These are phyloP conservation scores for Coriolopsis trogii DNA, from an alignment of 1,284 basidiomycete genomes.

Conservation along the genomic window DNA sequence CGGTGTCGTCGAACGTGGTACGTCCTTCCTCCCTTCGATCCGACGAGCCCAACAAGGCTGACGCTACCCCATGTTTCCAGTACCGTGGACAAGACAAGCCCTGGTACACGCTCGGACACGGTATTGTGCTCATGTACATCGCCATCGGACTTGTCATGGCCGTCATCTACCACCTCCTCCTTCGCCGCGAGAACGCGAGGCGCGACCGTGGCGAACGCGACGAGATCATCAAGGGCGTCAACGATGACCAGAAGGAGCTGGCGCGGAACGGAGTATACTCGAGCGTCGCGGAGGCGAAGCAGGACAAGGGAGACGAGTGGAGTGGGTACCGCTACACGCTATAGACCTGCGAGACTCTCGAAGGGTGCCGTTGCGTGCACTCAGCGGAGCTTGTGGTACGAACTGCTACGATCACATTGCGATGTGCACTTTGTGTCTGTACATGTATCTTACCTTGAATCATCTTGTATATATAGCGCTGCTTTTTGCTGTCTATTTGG, in stretches of 20 bases:
- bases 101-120: constrained; percentile 54
- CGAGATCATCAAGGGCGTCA: constrained; percentile 45
- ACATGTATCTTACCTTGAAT: no score
- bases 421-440: no score
- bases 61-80: constrained; percentile 1
- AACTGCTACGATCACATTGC: no score
- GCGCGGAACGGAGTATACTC: constrained; percentile 36
- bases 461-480: no score
- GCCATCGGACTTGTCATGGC: constrained; percentile 48
- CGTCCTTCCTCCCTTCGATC: constrained; percentile 15
- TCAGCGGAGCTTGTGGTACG: no score
- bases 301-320: constrained; percentile 42
- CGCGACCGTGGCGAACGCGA: constrained; percentile 50
- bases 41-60: background rate
- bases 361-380: no score
- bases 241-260: constrained; percentile 31
- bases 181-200: constrained; percentile 46
- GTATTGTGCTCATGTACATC: constrained; percentile 53
- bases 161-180: constrained; percentile 37
- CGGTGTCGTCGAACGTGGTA: constrained; percentile 49
- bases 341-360: constrained; percentile 21
- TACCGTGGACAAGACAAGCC: constrained; percentile 36
- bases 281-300: constrained; percentile 40
- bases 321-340: constrained; percentile 41
- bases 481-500: no score